Percentiles rank a stretch among this genome's conserved stretches.
Evolutionary conservation across 139 green algal genomes (phyloP).

Genomic region (Astrephomene gubernaculifera): DNA sequence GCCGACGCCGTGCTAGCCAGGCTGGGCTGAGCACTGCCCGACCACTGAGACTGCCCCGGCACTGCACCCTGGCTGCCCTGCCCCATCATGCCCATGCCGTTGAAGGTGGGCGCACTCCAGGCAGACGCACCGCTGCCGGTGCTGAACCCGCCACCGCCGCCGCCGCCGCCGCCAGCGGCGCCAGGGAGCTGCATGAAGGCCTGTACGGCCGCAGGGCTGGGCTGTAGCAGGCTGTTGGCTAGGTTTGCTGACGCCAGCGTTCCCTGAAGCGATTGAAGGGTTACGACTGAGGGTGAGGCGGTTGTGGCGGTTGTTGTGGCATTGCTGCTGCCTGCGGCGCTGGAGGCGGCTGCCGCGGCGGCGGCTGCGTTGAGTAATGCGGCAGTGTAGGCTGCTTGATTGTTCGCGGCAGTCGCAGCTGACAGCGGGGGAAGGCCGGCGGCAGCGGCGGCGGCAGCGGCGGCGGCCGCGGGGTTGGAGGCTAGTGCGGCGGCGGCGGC

Average conservation of each 20-base stretch:
- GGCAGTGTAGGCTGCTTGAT: not conserved
- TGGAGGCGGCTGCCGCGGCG: not conserved
- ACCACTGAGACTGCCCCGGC: too few species aligned
- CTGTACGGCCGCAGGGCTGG: not conserved
- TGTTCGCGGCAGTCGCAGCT: not conserved
- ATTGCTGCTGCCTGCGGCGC: not conserved
- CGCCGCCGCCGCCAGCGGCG: not conserved
- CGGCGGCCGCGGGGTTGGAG: not conserved
- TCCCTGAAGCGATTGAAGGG: constrained; percentile 26
- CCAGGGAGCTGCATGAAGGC: not conserved
- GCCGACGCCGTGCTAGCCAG: not conserved
- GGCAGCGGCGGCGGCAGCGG: not conserved
- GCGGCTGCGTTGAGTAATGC: constrained; percentile 11
- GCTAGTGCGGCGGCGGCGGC: not conserved
- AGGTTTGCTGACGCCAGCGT: constrained; percentile 42
- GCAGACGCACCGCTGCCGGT: not conserved
- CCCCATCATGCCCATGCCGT: not conserved
- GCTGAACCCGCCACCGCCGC: not conserved
- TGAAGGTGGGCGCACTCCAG: constrained; percentile 7
- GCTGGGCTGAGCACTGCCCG: too few species aligned
- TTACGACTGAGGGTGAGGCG: not conserved
- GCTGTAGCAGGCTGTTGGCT: constrained; percentile 9
- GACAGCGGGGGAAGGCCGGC: not conserved
- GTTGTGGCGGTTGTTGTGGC: not conserved
- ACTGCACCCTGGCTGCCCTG: too few species aligned